Percentiles rank a stretch among this genome's conserved stretches.
These are phyloP conservation scores for Ganoderma lingzhi DNA, from an alignment of 1,284 basidiomycete species.

Conservation along the genomic window DNA sequence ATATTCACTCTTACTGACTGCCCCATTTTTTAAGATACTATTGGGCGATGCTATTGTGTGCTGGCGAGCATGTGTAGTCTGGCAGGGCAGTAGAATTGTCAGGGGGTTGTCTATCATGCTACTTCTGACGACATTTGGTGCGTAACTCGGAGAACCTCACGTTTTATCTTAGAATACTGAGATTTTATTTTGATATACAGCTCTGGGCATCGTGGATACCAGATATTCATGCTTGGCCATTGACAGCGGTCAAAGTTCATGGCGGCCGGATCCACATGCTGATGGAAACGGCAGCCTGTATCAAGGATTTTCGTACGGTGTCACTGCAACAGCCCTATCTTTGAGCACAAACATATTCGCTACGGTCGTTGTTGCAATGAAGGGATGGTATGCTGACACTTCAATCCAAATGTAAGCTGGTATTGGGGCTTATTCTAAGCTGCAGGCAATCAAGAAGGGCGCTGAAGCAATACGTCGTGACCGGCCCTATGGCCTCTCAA, in stretches of 20 bases:
- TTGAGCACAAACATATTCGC: neutral
- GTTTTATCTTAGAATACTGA: neutral
- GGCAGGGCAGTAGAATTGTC: neutral
- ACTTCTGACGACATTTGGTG: neutral
- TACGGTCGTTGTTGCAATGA: neutral
- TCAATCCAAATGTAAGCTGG: neutral
- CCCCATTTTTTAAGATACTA: neutral
- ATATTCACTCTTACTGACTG: neutral
- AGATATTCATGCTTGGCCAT: neutral
- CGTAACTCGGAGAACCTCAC: neutral
- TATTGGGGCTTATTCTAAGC: too few species aligned
- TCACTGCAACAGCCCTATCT: neutral
- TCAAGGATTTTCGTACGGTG: neutral
- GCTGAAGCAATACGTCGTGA: neutral
- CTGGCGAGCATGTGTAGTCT: slow-evolving; percentile 7
- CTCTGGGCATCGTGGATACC: too few species aligned
- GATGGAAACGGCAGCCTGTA: neutral
- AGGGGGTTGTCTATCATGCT: neutral
- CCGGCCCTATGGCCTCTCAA: neutral
- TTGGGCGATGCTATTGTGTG: slow-evolving; percentile 9
- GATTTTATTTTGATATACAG: neutral
- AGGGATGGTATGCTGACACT: neutral
- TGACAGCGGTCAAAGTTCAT: neutral
- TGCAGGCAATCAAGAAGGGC: neutral
- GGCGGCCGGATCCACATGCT: neutral